phyloP scores from a whole-genome alignment of 495 filamentous ascomycete genomes.

The Thermothielavioides terrestris region DNA sequence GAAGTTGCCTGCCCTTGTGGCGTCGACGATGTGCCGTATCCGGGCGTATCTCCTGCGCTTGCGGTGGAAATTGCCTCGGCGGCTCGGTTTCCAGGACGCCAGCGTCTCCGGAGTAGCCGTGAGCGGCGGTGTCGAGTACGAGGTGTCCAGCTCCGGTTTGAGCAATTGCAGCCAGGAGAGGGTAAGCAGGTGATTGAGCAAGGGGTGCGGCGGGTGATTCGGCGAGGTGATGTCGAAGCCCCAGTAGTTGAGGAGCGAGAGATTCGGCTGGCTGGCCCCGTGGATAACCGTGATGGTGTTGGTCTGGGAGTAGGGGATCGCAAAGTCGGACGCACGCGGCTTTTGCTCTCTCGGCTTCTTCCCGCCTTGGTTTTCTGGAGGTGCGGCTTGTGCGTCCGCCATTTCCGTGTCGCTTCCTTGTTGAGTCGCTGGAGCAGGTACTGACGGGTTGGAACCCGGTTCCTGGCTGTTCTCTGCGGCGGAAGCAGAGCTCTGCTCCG shows the following conservation, averaged over 20 bases:
- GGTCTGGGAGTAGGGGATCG: constrained; percentile 43
- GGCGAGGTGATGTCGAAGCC: constrained; percentile 64
- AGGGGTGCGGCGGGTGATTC: constrained; percentile 58
- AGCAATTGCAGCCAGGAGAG: constrained; percentile 87
- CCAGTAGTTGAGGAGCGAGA: constrained; percentile 80
- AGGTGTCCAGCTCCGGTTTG: constrained; percentile 59
- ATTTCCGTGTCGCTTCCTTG: constrained; percentile 15
- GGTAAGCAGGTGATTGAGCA: constrained; percentile 69
- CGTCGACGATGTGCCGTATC: constrained; percentile 57
- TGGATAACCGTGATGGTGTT: constrained; percentile 89
- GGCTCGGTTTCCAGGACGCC: constrained; percentile 59
- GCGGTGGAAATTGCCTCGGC: constrained; percentile 70
- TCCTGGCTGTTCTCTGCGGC: background rate
- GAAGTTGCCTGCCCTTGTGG: constrained; percentile 65
- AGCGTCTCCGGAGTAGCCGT: constrained; percentile 46
- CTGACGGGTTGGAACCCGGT: background rate
- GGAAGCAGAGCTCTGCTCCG: background rate
- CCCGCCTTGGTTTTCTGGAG: constrained; percentile 1
- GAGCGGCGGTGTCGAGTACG: constrained; percentile 54
- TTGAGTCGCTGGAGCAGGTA: background rate
- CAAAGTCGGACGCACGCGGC: constrained; percentile 26
- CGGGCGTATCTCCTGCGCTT: constrained; percentile 77
- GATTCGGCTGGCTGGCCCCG: constrained; percentile 80
- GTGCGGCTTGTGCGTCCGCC: constrained; percentile 7
- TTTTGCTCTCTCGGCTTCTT: constrained; percentile 22